A percentile compares a stretch with the other conserved stretches of the same genome.
Evolutionary conservation across 129 eudicot species (phyloP).

Genomic region (Chrysanthemum lavandulifolium): DNA sequence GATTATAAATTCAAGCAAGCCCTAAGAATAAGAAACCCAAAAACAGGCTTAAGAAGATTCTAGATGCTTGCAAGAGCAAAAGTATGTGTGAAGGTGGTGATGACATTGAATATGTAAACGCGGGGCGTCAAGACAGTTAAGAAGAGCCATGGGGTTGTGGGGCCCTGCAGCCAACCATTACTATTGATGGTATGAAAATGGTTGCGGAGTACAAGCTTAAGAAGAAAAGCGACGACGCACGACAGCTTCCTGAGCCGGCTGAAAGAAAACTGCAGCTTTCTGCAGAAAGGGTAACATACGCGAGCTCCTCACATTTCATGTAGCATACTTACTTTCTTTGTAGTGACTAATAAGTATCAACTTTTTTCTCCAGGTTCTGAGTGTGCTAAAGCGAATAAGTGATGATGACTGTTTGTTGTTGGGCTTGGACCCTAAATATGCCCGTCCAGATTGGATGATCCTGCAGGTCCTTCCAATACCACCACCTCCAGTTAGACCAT

Average conservation of each 20-base stretch:
- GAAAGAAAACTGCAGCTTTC: conserved; percentile 84
- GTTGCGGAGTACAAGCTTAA: conserved; percentile 85
- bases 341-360: conserved; percentile 11
- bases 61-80: conserved; percentile 87
- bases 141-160: conserved; percentile 95
- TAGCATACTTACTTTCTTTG: conserved; percentile 27
- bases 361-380: conserved; percentile 55
- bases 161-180: conserved; percentile 89
- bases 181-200: conserved; percentile 92
- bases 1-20: conserved; percentile 95
- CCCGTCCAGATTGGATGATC: conserved; percentile 99
- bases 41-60: conserved; percentile 76
- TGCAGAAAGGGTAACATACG: conserved; percentile 70
- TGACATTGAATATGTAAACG: conserved; percentile 72
- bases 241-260: conserved; percentile 93
- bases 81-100: conserved; percentile 91
- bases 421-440: conserved; percentile 87
- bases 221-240: conserved; percentile 79
- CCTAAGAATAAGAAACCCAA: conserved; percentile 78
- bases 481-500: conserved; percentile 98
- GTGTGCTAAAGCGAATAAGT: conserved; percentile 74
- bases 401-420: conserved; percentile 82
- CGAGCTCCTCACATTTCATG: conserved; percentile 1
- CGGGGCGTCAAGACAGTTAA: conserved; percentile 68
- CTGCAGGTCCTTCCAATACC: conserved; percentile 95